Evolutionary conservation across 768 basidiomycete genomes (phyloP), one percentile per base, ranked within the genome.

Genomic region (Suillus alpinus): DNA sequence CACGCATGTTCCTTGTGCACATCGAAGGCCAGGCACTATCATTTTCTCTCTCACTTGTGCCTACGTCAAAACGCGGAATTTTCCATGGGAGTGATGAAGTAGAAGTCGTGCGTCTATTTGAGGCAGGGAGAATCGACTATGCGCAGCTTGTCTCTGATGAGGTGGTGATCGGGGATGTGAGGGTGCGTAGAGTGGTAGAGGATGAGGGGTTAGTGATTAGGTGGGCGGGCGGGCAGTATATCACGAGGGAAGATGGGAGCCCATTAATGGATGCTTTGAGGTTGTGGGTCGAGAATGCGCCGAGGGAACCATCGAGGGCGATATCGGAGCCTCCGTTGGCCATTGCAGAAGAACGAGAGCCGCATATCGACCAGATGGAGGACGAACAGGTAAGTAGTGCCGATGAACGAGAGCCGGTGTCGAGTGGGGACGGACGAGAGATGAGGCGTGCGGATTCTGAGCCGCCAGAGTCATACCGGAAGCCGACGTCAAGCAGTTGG

Each of bases 41-140:
- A n/a, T 94, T 94, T 65, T 87, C 95, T 71, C 73, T 95, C 61
- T 88, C 92, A 65, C 63, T 93, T 44, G 80, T 89, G 20, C 75
- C 77, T 2, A 68, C 68, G 3, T 56, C 59, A 6, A 67, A 41
- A 4, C 65, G 53, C 1, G 67, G 72, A 8, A 51, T 70, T 20
- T 71, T 80, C 59, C 56, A 70, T 64, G 67, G 71, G 36, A 63
- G 65, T 57, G 81, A 84, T 63, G 83, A 85, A 51, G 75, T 84
- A 6, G 86, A 87, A 58, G 81, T 83, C 10, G 78, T 81, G 1
- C 71, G 78, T 57, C 49, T 77, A 0, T 93, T 95, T 69, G 77
- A 83, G 20, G 68, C 75, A n/a, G 83, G 84, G 14, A 82, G 84
- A 63, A 74, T 96, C 31, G 81, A 86, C 36, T 92, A 88, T 66